A percentile compares a stretch with the other conserved stretches of the same genome.
phyloP scores from a whole-genome alignment of 352 stramenopile genomes.

The Elongisporangium undulatum region DNA sequence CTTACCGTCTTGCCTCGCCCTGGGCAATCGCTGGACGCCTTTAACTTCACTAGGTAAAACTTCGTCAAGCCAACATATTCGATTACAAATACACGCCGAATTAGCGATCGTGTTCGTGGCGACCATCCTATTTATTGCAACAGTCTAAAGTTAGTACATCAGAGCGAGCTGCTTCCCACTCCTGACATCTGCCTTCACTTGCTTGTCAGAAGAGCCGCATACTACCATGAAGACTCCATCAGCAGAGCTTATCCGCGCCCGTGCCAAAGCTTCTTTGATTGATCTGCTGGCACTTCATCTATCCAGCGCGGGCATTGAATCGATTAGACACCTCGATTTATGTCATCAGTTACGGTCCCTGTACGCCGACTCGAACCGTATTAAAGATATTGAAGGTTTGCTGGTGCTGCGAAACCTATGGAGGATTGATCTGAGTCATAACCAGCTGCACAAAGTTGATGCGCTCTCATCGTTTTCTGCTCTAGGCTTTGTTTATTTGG shows the following conservation, averaged over 20 bases:
- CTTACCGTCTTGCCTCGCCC: conserved; percentile 31
- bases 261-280: conserved; percentile 42
- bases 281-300: conserved; percentile 49
- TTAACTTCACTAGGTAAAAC: conserved; percentile 30
- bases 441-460: conserved; percentile 29
- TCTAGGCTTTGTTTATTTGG: conserved; percentile 53
- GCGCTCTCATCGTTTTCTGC: conserved; percentile 39
- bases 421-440: conserved; percentile 48
- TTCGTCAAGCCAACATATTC: background rate
- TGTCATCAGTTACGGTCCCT: conserved; percentile 42
- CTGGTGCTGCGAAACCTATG: conserved; percentile 35
- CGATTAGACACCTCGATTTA: conserved; percentile 38
- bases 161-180: background rate
- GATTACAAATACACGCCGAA: background rate
- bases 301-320: conserved; percentile 41
- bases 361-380: conserved; percentile 44
- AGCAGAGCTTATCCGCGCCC: conserved; percentile 38
- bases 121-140: conserved; percentile 3
- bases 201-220: background rate
- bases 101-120: background rate
- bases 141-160: background rate
- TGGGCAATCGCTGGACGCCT: conserved; percentile 20
- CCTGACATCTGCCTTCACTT: background rate
- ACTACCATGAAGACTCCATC: conserved; percentile 35
- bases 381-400: conserved; percentile 39